Base-by-base conservation (phyloP, 805 yeast genomes). In the Brettanomyces naardenensis region DNA sequence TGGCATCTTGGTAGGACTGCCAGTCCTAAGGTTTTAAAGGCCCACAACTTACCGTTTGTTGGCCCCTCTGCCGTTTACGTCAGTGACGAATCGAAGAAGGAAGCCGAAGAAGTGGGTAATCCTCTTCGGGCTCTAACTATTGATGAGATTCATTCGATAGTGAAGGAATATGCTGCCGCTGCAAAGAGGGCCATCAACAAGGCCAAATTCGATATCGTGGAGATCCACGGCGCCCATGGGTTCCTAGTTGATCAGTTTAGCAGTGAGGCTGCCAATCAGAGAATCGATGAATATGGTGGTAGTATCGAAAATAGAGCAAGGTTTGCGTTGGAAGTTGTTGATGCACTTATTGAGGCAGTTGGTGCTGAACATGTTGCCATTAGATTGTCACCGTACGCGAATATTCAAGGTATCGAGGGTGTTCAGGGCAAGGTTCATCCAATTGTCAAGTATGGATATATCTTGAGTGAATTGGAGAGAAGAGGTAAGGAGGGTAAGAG, bases 361-460 rank as follows among this genome's bases (percentile, higher is more conserved):
- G 86, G 85, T 35, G 65, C 71, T 15, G 64, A 64, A 3, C 66
- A 58, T 36, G 56, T 67, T 31, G 77, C 69, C 31, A 47, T 75
- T 36, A 61, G 83, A 44, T 48, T 72, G 18, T 66, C 76, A 14
- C 77, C 78, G 11, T 64, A 54, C 52, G 63, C 70, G 43, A 37
- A 45, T 13, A 58, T 56, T 42, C 67, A 69, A 40, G 65, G 58
- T 18, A 52, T 60, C 53, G 53, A 57, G 35, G 74, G 73, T 35
- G 31, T 33, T 19, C 22, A 39, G n/a, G 38, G 35, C 26, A 32
- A 32, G 30, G 23, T 36, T 2, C 29, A 36, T 26, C 39, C 39
- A 22, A 36, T 31, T 20, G 62, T 64, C 5, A 55, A 52, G 30
- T 62, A 49, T 32, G 65, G 65, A 5, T 67, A 71, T 47, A 40